Percentiles rank a stretch among this genome's conserved stretches.
phyloP scores from a whole-genome alignment of 495 filamentous ascomycete genomes.

The Trichoderma erinaceum region DNA sequence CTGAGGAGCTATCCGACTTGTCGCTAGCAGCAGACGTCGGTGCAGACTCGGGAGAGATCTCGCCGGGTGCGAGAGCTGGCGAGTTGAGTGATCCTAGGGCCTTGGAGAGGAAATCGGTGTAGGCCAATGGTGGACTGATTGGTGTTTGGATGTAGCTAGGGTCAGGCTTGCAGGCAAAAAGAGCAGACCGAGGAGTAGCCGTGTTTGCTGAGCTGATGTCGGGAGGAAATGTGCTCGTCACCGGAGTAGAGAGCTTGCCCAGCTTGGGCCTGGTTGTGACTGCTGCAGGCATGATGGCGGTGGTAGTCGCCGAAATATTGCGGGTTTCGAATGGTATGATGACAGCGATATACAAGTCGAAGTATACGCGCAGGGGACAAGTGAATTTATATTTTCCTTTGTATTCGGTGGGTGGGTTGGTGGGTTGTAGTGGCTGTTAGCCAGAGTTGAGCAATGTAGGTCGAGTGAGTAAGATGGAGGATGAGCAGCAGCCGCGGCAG shows the following conservation, averaged over 20 bases:
- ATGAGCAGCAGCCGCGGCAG: background rate
- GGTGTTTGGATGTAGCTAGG: conserved; percentile 56
- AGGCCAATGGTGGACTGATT: conserved; percentile 86
- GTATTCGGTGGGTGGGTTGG: background rate
- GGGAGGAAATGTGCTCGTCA: conserved; percentile 70
- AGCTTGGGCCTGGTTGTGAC: conserved; percentile 54
- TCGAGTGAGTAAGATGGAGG: background rate
- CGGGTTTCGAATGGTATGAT: background rate
- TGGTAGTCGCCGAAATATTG: conserved; percentile 17
- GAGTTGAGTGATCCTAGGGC: conserved; percentile 52
- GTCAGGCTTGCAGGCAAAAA: conserved; percentile 24
- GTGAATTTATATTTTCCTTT: background rate
- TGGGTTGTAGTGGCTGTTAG: background rate
- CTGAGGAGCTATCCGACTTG: conserved; percentile 48
- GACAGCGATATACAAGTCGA: background rate
- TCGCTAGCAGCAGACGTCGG: conserved; percentile 51
- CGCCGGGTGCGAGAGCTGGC: conserved; percentile 47
- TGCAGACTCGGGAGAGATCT: conserved; percentile 25
- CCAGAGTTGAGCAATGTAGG: background rate
- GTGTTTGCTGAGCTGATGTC: conserved; percentile 50
- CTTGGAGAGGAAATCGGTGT: conserved; percentile 80
- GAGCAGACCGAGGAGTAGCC: conserved; percentile 18
- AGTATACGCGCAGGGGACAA: background rate
- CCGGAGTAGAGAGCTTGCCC: conserved; percentile 69
- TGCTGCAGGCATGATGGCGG: conserved; percentile 41